These are phyloP conservation scores for Fusarium algeriense DNA, from an alignment of 2,329 filamentous ascomycete species.

Conservation along the genomic window DNA sequence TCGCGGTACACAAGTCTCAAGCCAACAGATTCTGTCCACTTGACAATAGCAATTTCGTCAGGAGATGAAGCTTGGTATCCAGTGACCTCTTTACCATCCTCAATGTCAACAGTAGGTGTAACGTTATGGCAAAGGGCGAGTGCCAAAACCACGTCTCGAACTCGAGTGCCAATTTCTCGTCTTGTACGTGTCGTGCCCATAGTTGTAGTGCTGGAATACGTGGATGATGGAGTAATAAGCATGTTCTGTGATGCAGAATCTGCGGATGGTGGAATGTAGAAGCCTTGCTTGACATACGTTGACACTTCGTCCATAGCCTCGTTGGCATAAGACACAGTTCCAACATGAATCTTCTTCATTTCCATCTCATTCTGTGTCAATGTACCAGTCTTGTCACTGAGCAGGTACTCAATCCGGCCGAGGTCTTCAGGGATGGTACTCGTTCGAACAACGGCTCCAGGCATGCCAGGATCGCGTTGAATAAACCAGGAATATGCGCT, in stretches of 20 bases:
- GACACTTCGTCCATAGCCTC: conserved; percentile 98
- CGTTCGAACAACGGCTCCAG: conserved; percentile 91
- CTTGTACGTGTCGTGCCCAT: conserved; percentile 82
- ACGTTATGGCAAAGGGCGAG: conserved; percentile 97
- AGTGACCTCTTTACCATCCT: conserved; percentile 80
- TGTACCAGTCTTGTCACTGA: conserved; percentile 98
- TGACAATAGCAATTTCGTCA: conserved; percentile 97
- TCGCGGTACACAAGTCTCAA: conserved; percentile 87
- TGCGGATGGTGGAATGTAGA: conserved; percentile 67
- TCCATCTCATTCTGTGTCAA: conserved; percentile 99
- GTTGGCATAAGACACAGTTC: conserved; percentile 97
- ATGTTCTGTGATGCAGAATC: conserved; percentile 59
- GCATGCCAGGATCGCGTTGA: conserved; percentile 88
- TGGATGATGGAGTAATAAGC: conserved; percentile 82
- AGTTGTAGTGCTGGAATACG: conserved; percentile 70
- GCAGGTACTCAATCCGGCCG: conserved; percentile 92
- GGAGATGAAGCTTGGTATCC: conserved; percentile 97
- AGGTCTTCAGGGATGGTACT: conserved; percentile 98
- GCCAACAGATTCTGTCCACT: conserved; percentile 93
- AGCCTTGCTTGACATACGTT: conserved; percentile 87
- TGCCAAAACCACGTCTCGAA: conserved; percentile 92
- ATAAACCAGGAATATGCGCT: conserved; percentile 97
- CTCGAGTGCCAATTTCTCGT: conserved; percentile 91
- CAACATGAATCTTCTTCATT: conserved; percentile 98
- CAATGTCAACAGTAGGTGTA: conserved; percentile 83